These are phyloP conservation scores for Aspergillus transmontanensis DNA, from an alignment of 2,329 filamentous ascomycete species.

Conservation along the genomic window DNA sequence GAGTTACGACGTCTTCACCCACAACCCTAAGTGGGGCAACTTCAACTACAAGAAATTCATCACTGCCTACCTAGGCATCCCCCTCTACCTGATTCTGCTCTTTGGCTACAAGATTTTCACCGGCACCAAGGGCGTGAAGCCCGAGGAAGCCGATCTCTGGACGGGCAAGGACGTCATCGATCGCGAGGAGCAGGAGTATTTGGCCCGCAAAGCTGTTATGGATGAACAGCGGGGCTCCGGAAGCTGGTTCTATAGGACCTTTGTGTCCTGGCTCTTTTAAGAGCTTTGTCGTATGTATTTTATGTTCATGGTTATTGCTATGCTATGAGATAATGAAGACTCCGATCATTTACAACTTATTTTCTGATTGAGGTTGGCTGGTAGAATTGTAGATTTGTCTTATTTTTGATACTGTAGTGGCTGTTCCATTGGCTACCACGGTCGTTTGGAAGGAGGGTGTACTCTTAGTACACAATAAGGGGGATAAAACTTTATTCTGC, in stretches of 20 bases:
- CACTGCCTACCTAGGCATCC: slow-evolving; percentile 76
- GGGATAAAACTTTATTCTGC: no score
- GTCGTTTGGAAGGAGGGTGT: no score
- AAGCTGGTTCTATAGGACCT: slow-evolving; percentile 60
- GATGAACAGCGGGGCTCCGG: slow-evolving; percentile 39
- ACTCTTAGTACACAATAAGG: no score
- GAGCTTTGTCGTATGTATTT: not conserved
- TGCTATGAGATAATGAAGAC: slow-evolving; percentile 1
- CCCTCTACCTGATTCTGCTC: slow-evolving; percentile 70
- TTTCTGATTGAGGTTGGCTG: no score
- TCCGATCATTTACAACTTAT: not conserved
- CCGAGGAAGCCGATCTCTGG: slow-evolving; percentile 68
- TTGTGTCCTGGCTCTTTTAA: slow-evolving; percentile 64
- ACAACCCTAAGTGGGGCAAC: slow-evolving; percentile 48
- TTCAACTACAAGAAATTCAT: slow-evolving; percentile 78
- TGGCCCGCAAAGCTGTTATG: slow-evolving; percentile 56
- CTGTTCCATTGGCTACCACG: not conserved
- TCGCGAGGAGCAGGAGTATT: slow-evolving; percentile 70
- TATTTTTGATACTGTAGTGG: not conserved
- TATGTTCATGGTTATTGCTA: not conserved
- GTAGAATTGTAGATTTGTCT: no score
- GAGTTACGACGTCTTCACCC: slow-evolving; percentile 74
- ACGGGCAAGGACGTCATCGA: slow-evolving; percentile 74
- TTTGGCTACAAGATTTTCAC: slow-evolving; percentile 66
- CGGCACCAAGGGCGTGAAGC: slow-evolving; percentile 57